A percentile compares a stretch with the other conserved stretches of the same genome.
Evolutionary conservation across 306 rosid species (phyloP).

Genomic region (Pyrus bretschneideri): DNA sequence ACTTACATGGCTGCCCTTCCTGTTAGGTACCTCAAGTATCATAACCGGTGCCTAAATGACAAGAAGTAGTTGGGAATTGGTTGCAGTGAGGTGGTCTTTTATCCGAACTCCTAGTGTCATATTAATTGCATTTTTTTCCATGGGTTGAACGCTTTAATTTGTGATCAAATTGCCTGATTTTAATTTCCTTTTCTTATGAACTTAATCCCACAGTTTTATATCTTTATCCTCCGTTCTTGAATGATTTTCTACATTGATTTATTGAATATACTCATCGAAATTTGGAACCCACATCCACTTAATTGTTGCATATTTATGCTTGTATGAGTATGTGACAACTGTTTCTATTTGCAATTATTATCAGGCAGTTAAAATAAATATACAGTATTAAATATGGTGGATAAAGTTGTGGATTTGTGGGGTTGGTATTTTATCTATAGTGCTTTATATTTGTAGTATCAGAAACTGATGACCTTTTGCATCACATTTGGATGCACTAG

Average conservation of each 20-base stretch:
- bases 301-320: not conserved
- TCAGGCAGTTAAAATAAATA: not conserved
- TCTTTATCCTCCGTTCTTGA: not conserved
- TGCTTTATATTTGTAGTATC: not conserved
- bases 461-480: not conserved
- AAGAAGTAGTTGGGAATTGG: conserved; percentile 94
- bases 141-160: not conserved
- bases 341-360: not conserved
- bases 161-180: not conserved
- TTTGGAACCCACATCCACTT: not conserved
- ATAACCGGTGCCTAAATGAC: conserved; percentile 76
- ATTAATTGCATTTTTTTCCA: not conserved
- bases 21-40: conserved; percentile 75
- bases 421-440: not conserved
- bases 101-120: conserved; percentile 12
- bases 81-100: conserved; percentile 83
- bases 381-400: not conserved
- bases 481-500: not conserved
- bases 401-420: not conserved
- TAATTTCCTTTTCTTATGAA: not conserved
- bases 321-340: no score
- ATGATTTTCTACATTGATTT: not conserved
- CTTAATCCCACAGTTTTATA: not conserved
- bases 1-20: conserved; percentile 26
- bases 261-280: not conserved